A percentile compares a stretch with the other conserved stretches of the same genome.
Evolutionary conservation across 768 basidiomycete genomes (phyloP).

Genomic region (Lentinula boryana): DNA sequence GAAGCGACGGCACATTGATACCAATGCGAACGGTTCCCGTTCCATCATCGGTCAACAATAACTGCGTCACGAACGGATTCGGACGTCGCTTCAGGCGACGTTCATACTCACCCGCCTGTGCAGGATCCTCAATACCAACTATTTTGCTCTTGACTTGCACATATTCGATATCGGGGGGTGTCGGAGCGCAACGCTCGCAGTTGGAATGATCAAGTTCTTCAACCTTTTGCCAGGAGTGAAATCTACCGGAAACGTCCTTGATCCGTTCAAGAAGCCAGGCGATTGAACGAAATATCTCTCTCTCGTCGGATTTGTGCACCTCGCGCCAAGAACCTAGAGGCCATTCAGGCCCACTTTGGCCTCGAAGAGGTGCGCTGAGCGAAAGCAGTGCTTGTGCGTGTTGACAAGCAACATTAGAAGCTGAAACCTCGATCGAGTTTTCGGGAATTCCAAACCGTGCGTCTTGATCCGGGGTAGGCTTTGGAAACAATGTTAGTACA

Average conservation of each 20-base stretch:
- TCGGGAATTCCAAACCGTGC: slow-evolving; percentile 66
- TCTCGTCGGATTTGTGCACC: slow-evolving; percentile 83
- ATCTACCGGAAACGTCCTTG: slow-evolving; percentile 62
- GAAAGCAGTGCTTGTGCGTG: slow-evolving; percentile 75
- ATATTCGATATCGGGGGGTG: slow-evolving; percentile 74
- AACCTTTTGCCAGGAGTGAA: slow-evolving; percentile 63
- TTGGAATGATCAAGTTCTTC: slow-evolving; percentile 36
- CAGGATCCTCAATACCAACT: slow-evolving; percentile 73
- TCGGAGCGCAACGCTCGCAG: slow-evolving; percentile 82
- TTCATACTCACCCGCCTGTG: slow-evolving; percentile 87
- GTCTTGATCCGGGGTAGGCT: slow-evolving; percentile 49
- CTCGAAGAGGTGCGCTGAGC: slow-evolving; percentile 66
- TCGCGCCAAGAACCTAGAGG: slow-evolving; percentile 66
- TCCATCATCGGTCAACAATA: slow-evolving; percentile 57
- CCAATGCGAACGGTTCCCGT: slow-evolving; percentile 76
- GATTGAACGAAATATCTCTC: slow-evolving; percentile 69
- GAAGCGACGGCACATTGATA: slow-evolving; percentile 79
- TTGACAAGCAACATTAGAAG: slow-evolving; percentile 58
- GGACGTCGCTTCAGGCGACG: slow-evolving; percentile 83
- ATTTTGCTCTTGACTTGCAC: slow-evolving; percentile 49
- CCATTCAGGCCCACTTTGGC: slow-evolving; percentile 77
- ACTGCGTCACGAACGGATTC: slow-evolving; percentile 79
- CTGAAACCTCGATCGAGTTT: slow-evolving; percentile 41
- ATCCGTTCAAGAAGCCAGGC: slow-evolving; percentile 88
- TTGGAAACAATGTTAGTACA: slow-evolving; percentile 1